Evolutionary conservation across 176 grass and related monocot genomes (phyloP).

Genomic region (Leersia perrieri): DNA sequence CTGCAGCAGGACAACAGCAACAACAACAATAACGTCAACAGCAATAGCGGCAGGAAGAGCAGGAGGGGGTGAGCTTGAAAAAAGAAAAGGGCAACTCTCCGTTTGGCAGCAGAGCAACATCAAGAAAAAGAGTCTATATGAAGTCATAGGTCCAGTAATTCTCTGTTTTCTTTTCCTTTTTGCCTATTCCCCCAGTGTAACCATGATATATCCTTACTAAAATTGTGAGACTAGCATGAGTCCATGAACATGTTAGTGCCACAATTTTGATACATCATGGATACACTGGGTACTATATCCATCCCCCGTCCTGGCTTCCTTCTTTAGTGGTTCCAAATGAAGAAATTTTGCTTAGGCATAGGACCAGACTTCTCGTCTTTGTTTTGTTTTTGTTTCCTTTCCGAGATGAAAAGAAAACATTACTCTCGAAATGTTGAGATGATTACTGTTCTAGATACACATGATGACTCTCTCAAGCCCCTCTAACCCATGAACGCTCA

Average conservation of each 20-base stretch:
- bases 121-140: constrained; percentile 39
- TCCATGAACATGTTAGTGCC: not conserved
- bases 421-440: constrained; percentile 9
- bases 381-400: not conserved
- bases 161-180: constrained; percentile 32
- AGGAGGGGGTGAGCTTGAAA: constrained; percentile 46
- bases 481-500: not conserved
- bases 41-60: constrained; percentile 48
- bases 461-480: not conserved
- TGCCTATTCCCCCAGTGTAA: constrained; percentile 62
- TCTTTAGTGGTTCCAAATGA: constrained; percentile 25
- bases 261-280: constrained; percentile 60
- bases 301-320: constrained; percentile 31
- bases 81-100: not conserved
- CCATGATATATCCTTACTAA: constrained; percentile 57
- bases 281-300: constrained; percentile 57
- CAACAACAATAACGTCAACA: constrained; percentile 25
- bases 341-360: constrained; percentile 40
- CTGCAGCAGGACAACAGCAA: constrained; percentile 40
- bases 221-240: constrained; percentile 22
- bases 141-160: constrained; percentile 49
- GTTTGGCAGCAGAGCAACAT: not conserved
- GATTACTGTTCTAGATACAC: not conserved
- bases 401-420: constrained; percentile 25
- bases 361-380: constrained; percentile 38